phyloP scores from a whole-genome alignment of 306 rosid genomes.

The Vachellia pachyceras region DNA sequence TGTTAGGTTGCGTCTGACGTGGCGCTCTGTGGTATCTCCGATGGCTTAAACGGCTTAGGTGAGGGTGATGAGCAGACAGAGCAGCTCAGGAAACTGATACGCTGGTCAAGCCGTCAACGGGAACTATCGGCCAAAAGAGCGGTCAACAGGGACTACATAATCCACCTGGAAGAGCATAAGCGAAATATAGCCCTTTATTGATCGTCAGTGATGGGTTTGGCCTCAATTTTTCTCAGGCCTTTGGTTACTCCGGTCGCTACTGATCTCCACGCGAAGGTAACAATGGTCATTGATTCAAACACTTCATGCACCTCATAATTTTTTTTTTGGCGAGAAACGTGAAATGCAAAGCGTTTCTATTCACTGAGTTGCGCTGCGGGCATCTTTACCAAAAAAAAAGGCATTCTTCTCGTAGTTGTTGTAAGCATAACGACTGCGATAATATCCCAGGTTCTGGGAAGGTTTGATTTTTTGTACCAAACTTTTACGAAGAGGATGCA shows the following conservation, averaged over 20 bases:
- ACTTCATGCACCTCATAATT: neutral
- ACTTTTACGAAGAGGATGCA: conserved; percentile 1
- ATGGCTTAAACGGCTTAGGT: neutral
- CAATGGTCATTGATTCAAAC: neutral
- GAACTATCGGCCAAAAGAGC: neutral
- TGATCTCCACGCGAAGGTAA: conserved; percentile 47
- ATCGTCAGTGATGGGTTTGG: conserved; percentile 43
- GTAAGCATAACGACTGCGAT: neutral
- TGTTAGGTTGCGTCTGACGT: neutral
- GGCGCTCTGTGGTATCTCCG: neutral
- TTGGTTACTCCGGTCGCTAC: conserved; percentile 25
- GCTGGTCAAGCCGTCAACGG: neutral
- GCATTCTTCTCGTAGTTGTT: neutral
- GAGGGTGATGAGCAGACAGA: neutral
- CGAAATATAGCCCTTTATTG: conserved; percentile 35
- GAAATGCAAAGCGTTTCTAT: neutral
- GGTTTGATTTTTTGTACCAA: conserved; percentile 8
- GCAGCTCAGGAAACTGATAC: neutral
- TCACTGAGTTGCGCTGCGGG: conserved; percentile 7
- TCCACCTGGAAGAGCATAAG: neutral
- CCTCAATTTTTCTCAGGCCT: conserved; percentile 43
- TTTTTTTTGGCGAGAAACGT: neutral
- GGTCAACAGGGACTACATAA: neutral
- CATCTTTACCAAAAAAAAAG: neutral
- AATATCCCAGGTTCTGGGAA: conserved; percentile 6